A percentile compares a stretch with the other conserved stretches of the same genome.
These are phyloP conservation scores for Aspergillus niger DNA, from an alignment of 2,329 filamentous ascomycete genomes.

Conservation along the genomic window DNA sequence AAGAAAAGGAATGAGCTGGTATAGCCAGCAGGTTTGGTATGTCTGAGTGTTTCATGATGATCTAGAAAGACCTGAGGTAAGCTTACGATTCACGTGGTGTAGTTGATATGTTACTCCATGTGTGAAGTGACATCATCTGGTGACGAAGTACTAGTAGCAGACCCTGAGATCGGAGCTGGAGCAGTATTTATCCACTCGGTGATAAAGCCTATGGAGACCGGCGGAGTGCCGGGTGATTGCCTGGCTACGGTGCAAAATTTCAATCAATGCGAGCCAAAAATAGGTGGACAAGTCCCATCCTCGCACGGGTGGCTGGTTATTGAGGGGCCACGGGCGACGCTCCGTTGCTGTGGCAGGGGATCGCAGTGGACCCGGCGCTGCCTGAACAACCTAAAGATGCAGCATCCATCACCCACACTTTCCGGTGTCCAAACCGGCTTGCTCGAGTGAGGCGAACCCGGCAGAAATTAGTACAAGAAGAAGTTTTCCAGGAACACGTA, in stretches of 20 bases:
- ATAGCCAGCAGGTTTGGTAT: background rate
- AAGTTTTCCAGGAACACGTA: background rate
- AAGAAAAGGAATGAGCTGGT: background rate
- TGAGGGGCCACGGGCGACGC: constrained; percentile 8
- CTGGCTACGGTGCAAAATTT: background rate
- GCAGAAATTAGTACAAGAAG: background rate
- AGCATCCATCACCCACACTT: constrained; percentile 6
- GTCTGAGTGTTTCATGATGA: background rate
- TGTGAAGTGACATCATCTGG: constrained; percentile 2
- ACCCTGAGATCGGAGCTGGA: background rate
- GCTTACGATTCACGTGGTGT: background rate
- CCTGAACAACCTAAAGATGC: constrained; percentile 15
- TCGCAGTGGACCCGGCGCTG: constrained; percentile 32
- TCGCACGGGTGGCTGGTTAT: constrained; percentile 18
- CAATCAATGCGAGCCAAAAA: constrained; percentile 2
- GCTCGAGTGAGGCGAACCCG: background rate
- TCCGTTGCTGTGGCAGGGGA: constrained; percentile 40
- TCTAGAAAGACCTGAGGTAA: background rate
- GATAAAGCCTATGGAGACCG: background rate
- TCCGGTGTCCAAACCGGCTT: constrained; percentile 1
- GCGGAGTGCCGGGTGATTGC: constrained; percentile 7
- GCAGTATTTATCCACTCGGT: constrained; percentile 7
- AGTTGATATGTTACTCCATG: background rate
- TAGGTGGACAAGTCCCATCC: constrained; percentile 2
- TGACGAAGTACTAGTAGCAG: background rate